Evolutionary conservation across 2,329 filamentous ascomycete genomes (phyloP).

Genomic region (Chaetomiaceae sp.): DNA sequence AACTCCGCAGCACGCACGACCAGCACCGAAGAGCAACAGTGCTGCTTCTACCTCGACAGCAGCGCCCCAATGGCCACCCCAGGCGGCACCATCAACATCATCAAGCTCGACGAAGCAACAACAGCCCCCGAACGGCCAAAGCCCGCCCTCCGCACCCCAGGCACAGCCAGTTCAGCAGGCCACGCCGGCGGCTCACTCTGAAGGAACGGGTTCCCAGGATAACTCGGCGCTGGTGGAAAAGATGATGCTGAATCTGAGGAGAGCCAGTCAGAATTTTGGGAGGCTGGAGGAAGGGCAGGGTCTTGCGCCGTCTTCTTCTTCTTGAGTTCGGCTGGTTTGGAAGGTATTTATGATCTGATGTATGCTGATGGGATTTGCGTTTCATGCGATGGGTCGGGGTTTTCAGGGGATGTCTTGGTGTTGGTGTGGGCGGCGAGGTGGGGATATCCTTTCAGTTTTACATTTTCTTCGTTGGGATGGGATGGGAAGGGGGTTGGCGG

Average conservation of each 20-base stretch:
- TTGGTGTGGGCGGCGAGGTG: no score
- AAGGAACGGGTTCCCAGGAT: slow-evolving; percentile 23
- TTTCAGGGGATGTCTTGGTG: no score
- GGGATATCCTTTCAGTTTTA: slow-evolving; percentile 1
- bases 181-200: neutral
- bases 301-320: no score
- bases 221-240: slow-evolving; percentile 48
- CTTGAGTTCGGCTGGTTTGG: no score
- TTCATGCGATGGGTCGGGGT: no score
- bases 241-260: slow-evolving; percentile 48
- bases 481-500: no score
- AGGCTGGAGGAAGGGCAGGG: neutral
- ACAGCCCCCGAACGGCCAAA: neutral
- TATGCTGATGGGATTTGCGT: no score
- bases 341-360: no score
- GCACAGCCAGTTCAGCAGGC: neutral
- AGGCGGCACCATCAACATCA: neutral
- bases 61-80: neutral
- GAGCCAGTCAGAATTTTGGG: slow-evolving; percentile 30
- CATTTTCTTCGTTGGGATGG: no score
- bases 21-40: no score
- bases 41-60: neutral
- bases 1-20: neutral
- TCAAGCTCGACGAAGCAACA: no score
- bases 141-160: neutral